Evolutionary conservation across 768 basidiomycete genomes (phyloP), one percentile per base, ranked within the genome.

Genomic region (Calocera cornea): DNA sequence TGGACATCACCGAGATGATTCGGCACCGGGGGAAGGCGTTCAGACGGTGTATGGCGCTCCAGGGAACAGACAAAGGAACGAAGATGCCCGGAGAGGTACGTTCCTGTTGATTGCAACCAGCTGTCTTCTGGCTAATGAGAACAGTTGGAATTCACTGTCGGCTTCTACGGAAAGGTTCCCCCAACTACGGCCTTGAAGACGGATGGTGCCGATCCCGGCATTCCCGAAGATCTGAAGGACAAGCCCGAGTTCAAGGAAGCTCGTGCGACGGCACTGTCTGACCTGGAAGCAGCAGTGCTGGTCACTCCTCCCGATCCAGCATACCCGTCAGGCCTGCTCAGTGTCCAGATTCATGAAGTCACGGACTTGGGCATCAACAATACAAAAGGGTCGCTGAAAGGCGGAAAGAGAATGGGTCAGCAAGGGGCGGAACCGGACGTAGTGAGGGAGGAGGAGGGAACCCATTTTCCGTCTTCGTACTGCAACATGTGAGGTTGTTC

Each of bases 161-260:
- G 83, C 1, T 86, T 81, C 74, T 84, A 82, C 71, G 73, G 76
- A 16, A 86, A 84, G 72, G 80, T 71, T 8, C 68, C 69, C 22
- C 76, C 76, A n/a, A 75, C 73, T 47, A 12, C 68, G 3, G 38
- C 68, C 2, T 66, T 75, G 11, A 33, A 67, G 11, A 74, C 80
- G 10, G 72, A 78, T 68, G 75, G 81, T 31, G 72, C 72, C 19
- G 74, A 78, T 19, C 76, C 80, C 38, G 73, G 75, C 31, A 69
- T 82, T n/a, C 77, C 78, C 14, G 69, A 71, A 27, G 74, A 78
- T 27, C 74, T 83, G 40, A 77, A 78, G 65, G 68, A 75, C 24
- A 74, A 78, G 33, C 76, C 79, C 0, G 80, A 29, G 78, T 71
- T 60, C 49, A 67, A 67, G 36, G 60, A 67, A 31, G 49, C 27